Evolutionary conservation across 306 rosid genomes (phyloP), one percentile per base, ranked within the genome.

Genomic region (Aeschynomene evenia): DNA sequence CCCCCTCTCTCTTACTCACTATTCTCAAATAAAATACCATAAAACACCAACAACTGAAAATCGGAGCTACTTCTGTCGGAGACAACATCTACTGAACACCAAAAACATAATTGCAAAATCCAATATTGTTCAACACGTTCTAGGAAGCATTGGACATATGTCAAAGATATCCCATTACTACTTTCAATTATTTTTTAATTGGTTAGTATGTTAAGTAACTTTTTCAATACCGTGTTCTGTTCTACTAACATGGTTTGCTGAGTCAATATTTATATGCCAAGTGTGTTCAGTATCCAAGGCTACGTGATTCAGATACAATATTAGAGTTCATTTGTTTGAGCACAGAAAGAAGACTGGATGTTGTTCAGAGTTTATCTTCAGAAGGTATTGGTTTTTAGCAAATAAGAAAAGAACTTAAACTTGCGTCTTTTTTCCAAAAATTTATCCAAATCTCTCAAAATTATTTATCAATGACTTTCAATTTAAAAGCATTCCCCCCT

Each of bases 91-190:
- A 39, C 48, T 31, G 33, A 74, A 23, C 37, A 45, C 36, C 2
- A 23, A 12, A 18, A 14, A 2, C 15, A 39, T 4, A 20, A 36
- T 13, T 63, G 10, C 55, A 77, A 5, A 18, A 75, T 31, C 33
- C 59, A 70, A 40, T 63, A 62, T 56, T 63, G 33, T 45, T 43
- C 63, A 61, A 43, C 21, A 42, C 33, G 14, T 52, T 54, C 10
- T 24, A 28, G 31, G 31, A 28, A 20, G 7, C 24, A 74, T 45
- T 4, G 10, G 23, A 40, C 49, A 76, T 21, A 37, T 0, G 50
- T 34, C 57, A 53, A 6, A 33, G 58, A 28, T 49, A 70, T 16
- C 60, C 23, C 50, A 33, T 2, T 33, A 7, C 2, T 33, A 33
- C 37, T 33, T 33, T 9, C 24, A 39, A 20, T 34, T 68, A 7